Percentiles rank a stretch among this genome's conserved stretches.
Evolutionary conservation across 1,284 basidiomycete species (phyloP).

Genomic region (Apiotrichum brassicae): DNA sequence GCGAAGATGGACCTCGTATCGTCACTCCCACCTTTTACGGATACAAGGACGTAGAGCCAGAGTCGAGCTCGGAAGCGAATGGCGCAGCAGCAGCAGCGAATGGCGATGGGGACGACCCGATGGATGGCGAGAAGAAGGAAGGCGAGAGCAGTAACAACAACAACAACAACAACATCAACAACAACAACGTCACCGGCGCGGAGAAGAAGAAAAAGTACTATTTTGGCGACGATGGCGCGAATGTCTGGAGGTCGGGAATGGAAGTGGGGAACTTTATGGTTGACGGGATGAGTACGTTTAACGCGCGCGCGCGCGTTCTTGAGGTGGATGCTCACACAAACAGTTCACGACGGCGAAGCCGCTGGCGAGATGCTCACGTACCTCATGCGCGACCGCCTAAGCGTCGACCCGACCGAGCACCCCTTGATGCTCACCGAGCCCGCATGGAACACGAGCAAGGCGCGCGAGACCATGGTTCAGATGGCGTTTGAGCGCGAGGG

Average conservation of each 20-base stretch:
- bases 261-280: constrained; percentile 76
- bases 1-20: constrained; percentile 91
- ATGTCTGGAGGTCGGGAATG: constrained; percentile 85
- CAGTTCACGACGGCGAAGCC: constrained; percentile 73
- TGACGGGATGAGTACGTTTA: constrained; percentile 74
- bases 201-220: constrained; percentile 60
- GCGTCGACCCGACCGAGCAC: constrained; percentile 65
- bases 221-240: constrained; percentile 84
- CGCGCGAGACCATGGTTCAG: constrained; percentile 88
- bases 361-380: constrained; percentile 69
- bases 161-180: constrained; percentile 74
- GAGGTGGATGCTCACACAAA: neutral
- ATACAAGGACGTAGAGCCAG: constrained; percentile 52
- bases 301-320: neutral
- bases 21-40: constrained; percentile 88
- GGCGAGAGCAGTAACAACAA: constrained; percentile 37
- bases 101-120: constrained; percentile 19
- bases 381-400: constrained; percentile 67
- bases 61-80: constrained; percentile 8
- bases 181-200: too few relatives aligned
- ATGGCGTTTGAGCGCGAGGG: constrained; percentile 95
- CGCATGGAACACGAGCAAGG: constrained; percentile 86
- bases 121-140: constrained; percentile 26
- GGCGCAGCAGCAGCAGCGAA: constrained; percentile 4
- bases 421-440: constrained; percentile 92